These are phyloP conservation scores for Galerina marginata DNA, from an alignment of 768 basidiomycete genomes.

Conservation along the genomic window DNA sequence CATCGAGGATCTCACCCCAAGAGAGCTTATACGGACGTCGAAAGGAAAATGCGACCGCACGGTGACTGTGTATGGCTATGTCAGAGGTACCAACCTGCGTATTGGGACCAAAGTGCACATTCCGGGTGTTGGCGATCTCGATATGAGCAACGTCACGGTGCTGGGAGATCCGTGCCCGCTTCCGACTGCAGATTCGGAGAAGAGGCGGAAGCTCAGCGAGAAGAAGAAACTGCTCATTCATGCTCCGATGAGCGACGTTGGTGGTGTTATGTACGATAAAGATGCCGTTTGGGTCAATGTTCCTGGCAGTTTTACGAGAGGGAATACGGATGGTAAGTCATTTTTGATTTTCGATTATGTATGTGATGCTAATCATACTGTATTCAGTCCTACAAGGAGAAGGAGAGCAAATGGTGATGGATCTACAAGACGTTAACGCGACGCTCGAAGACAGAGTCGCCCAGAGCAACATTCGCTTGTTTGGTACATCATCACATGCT, in stretches of 20 bases:
- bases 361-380: slow-evolving; percentile 46
- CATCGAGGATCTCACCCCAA: slow-evolving; percentile 91
- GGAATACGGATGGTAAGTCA: slow-evolving; percentile 64
- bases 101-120: slow-evolving; percentile 85
- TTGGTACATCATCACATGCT: slow-evolving; percentile 79
- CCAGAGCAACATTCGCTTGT: slow-evolving; percentile 80
- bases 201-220: slow-evolving; percentile 89
- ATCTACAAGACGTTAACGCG: slow-evolving; percentile 82
- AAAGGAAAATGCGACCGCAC: slow-evolving; percentile 94
- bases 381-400: slow-evolving; percentile 79
- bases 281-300: slow-evolving; percentile 99
- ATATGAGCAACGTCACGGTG: slow-evolving; percentile 70
- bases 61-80: slow-evolving; percentile 93
- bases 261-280: slow-evolving; percentile 96
- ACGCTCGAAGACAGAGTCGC: slow-evolving; percentile 88
- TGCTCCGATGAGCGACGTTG: slow-evolving; percentile 99
- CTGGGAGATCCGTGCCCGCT: slow-evolving; percentile 96
- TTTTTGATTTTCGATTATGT: slow-evolving; percentile 28
- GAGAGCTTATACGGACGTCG: slow-evolving; percentile 76
- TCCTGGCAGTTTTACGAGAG: slow-evolving; percentile 89
- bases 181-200: slow-evolving; percentile 90
- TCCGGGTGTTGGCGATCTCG: slow-evolving; percentile 92
- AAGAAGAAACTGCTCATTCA: slow-evolving; percentile 92
- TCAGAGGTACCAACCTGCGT: slow-evolving; percentile 87
- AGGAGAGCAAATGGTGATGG: slow-evolving; percentile 98